These are phyloP conservation scores for Babesia gibsoni DNA, from an alignment of 169 alveolate genomes.

Conservation along the genomic window DNA sequence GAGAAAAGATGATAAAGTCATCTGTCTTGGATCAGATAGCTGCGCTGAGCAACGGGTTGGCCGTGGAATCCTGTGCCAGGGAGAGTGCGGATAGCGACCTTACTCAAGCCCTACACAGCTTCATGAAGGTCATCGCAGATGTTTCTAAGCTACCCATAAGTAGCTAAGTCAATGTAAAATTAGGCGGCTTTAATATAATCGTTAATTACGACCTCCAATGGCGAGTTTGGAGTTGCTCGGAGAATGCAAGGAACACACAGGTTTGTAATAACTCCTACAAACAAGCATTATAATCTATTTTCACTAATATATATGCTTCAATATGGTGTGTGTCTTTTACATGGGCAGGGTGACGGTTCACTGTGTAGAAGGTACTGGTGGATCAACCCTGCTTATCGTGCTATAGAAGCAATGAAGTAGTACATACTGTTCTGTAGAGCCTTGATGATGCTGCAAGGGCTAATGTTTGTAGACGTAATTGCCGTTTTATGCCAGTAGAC, in stretches of 20 bases:
- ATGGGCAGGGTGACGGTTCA: too few relatives aligned
- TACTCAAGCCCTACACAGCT: constrained; percentile 87
- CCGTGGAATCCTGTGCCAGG: constrained; percentile 81
- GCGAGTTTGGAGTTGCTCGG: constrained; percentile 32
- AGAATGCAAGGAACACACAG: constrained; percentile 32
- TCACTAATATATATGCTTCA: too few relatives aligned
- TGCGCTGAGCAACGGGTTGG: constrained; percentile 73
- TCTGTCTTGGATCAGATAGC: constrained; percentile 78
- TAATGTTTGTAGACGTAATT: too few relatives aligned
- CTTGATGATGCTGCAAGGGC: too few relatives aligned
- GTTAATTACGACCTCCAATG: not conserved
- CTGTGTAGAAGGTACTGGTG: too few relatives aligned
- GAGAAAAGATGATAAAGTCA: constrained; percentile 64
- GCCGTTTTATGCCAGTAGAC: too few relatives aligned
- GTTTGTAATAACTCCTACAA: too few relatives aligned
- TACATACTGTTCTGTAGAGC: too few relatives aligned
- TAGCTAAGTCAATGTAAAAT: constrained; percentile 4
- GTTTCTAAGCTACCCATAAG: constrained; percentile 36
- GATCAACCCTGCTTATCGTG: too few relatives aligned
- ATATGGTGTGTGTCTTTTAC: too few relatives aligned
- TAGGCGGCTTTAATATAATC: not conserved
- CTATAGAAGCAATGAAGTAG: too few relatives aligned
- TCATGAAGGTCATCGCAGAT: constrained; percentile 72
- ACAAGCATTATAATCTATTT: too few relatives aligned
- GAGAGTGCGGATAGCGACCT: constrained; percentile 89